Percentiles rank a stretch among this genome's conserved stretches.
These are phyloP conservation scores for Pistacia vera DNA, from an alignment of 345 rosid species.

Conservation along the genomic window DNA sequence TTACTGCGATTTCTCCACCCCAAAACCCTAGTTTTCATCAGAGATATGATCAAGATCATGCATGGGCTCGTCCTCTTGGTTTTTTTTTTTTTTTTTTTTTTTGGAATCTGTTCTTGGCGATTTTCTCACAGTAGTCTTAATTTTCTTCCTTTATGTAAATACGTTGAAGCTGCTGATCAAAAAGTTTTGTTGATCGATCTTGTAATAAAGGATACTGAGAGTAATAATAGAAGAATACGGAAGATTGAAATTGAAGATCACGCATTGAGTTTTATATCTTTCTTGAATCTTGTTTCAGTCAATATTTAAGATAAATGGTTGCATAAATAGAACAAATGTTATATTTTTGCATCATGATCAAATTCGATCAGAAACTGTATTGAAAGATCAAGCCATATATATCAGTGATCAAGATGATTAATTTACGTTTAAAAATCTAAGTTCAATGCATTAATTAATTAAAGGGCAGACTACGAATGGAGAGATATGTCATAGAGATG, in stretches of 20 bases:
- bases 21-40: constrained; percentile 27
- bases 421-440: neutral
- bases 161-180: neutral
- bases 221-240: neutral
- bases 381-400: neutral
- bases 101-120: neutral
- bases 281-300: neutral
- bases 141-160: neutral
- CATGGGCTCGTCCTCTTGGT: neutral
- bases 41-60: neutral
- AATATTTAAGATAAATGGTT: neutral
- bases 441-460: constrained; percentile 6
- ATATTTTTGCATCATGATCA: too few relatives aligned
- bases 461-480: neutral
- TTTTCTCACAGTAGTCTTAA: too few relatives aligned
- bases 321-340: too few relatives aligned
- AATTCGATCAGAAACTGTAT: too few relatives aligned
- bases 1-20: constrained; percentile 42
- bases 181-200: constrained; percentile 2
- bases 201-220: neutral
- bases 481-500: constrained; percentile 25
- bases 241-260: neutral
- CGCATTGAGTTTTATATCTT: neutral
- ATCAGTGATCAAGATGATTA: neutral
- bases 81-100: neutral